Percentiles rank a stretch among this genome's conserved stretches.
Conservation (phyloP, 1,139 yeast species). For the Kazachstania sp. region DNA sequence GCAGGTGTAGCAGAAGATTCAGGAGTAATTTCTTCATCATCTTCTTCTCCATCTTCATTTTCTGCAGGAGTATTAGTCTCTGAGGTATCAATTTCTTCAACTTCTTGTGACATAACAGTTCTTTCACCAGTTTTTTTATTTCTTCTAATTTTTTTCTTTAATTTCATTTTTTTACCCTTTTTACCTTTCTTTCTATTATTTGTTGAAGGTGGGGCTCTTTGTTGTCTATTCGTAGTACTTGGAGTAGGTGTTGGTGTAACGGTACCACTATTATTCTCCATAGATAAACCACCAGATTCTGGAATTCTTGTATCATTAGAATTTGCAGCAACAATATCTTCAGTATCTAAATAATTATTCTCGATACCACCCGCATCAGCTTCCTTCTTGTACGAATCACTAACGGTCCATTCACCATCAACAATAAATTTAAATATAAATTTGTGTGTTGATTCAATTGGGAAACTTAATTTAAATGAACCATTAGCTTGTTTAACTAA, state of each 20-base stretch:
- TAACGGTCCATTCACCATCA: slow-evolving; percentile 62
- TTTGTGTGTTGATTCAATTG: slow-evolving; percentile 39
- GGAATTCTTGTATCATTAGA: slow-evolving; percentile 43
- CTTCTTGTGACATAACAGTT: slow-evolving; percentile 29
- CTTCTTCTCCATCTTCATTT: not conserved
- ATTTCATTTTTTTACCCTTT: slow-evolving; percentile 8
- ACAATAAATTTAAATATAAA: slow-evolving; percentile 63
- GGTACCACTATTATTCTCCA: not conserved
- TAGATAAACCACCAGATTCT: slow-evolving; percentile 40
- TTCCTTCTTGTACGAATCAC: slow-evolving; percentile 38
- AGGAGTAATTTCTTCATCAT: not conserved
- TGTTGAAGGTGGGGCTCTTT: slow-evolving; percentile 7
- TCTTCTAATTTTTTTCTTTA: slow-evolving; percentile 30
- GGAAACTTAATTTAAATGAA: slow-evolving; percentile 49
- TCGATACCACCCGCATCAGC: slow-evolving; percentile 47
- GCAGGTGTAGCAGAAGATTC: not conserved
- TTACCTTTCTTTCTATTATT: slow-evolving; percentile 10
- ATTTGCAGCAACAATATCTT: slow-evolving; percentile 22
- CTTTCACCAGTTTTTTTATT: slow-evolving; percentile 33
- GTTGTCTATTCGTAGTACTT: not conserved
- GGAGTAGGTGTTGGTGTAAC: not conserved
- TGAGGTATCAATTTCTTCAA: slow-evolving; percentile 6
- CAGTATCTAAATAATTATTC: slow-evolving; percentile 49
- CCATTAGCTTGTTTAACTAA: slow-evolving; percentile 58
- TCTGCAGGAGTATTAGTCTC: slow-evolving; percentile 3